Evolutionary conservation across 2,329 filamentous ascomycete species (phyloP).

Genomic region (Camptophora hylomeconis): DNA sequence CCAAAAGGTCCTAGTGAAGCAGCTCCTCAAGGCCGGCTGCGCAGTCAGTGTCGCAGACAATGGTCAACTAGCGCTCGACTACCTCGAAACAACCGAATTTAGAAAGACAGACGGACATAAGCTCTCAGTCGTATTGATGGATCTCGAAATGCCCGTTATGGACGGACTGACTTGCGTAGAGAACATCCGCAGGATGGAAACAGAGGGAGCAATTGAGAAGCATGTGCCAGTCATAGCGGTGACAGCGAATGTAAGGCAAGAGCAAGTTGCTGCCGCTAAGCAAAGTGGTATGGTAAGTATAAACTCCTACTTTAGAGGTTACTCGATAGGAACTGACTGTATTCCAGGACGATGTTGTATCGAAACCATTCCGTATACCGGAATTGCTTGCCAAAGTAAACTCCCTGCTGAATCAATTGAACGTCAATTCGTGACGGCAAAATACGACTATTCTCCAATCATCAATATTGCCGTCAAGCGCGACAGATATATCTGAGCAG

Average conservation of each 20-base stretch:
- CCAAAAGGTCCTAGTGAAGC: constrained; percentile 23
- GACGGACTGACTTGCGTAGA: constrained; percentile 61
- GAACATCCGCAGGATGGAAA: constrained; percentile 54
- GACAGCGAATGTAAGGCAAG: constrained; percentile 60
- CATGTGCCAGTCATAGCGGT: constrained; percentile 20
- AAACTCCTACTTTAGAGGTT: not conserved
- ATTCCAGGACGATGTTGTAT: constrained; percentile 3
- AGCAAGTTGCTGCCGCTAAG: constrained; percentile 37
- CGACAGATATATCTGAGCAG: no score
- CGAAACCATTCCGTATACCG: constrained; percentile 6
- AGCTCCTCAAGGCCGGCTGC: no score
- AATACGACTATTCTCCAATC: no score
- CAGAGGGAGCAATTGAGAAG: constrained; percentile 25
- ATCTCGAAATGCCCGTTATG: constrained; percentile 72
- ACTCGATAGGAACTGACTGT: not conserved
- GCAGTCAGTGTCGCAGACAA: no score
- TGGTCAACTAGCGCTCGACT: constrained; percentile 29
- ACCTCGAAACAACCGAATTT: constrained; percentile 18
- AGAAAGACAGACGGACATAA: no score
- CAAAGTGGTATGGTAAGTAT: constrained; percentile 1
- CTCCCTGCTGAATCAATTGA: no score
- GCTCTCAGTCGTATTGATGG: constrained; percentile 59
- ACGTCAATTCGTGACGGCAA: no score
- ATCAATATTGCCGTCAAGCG: no score
- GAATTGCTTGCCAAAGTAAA: constrained; percentile 2